Conservation (phyloP, 2,329 filamentous ascomycete genomes). For the Gnomoniopsis sp. region DNA sequence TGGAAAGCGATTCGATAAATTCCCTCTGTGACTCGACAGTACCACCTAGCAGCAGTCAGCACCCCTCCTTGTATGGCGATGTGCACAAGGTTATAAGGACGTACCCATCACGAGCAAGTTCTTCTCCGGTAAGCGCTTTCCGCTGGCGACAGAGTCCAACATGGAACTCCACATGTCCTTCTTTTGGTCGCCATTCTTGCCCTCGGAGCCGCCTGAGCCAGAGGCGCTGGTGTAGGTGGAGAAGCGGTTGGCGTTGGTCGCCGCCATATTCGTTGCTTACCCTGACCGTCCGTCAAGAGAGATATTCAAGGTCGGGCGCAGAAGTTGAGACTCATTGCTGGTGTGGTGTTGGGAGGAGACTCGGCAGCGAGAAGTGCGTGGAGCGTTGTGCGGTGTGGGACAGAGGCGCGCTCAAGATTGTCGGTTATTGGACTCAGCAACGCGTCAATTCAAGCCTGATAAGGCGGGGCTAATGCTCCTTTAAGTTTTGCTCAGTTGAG, state of each 20-base stretch:
- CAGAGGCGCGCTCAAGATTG: not conserved
- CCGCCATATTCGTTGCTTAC: slow-evolving; percentile 24
- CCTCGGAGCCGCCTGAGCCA: slow-evolving; percentile 48
- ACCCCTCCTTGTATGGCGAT: not conserved
- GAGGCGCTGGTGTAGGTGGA: slow-evolving; percentile 55
- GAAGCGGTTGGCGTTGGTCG: slow-evolving; percentile 51
- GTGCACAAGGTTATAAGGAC: slow-evolving; percentile 21
- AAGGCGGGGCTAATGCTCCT: no score
- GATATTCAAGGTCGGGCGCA: slow-evolving; percentile 10
- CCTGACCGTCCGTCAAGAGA: slow-evolving; percentile 4
- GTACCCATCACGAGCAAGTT: slow-evolving; percentile 81
- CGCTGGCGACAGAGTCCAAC: slow-evolving; percentile 85
- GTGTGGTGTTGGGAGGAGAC: not conserved
- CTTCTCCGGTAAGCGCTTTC: slow-evolving; percentile 87
- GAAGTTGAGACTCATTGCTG: slow-evolving; percentile 15
- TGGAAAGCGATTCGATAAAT: slow-evolving; percentile 67
- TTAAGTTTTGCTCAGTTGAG: no score
- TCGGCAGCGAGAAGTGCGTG: slow-evolving; percentile 6
- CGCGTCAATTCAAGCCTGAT: slow-evolving; percentile 1
- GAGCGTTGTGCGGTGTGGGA: slow-evolving; percentile 11
- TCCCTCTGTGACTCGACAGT: slow-evolving; percentile 80
- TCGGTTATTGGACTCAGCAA: not conserved
- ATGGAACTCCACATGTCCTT: slow-evolving; percentile 94
- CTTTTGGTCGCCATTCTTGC: slow-evolving; percentile 66
- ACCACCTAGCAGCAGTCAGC: slow-evolving; percentile 54